These are phyloP conservation scores for Ceratobasidium sp. DNA, from an alignment of 1,284 basidiomycete genomes.

Conservation along the genomic window DNA sequence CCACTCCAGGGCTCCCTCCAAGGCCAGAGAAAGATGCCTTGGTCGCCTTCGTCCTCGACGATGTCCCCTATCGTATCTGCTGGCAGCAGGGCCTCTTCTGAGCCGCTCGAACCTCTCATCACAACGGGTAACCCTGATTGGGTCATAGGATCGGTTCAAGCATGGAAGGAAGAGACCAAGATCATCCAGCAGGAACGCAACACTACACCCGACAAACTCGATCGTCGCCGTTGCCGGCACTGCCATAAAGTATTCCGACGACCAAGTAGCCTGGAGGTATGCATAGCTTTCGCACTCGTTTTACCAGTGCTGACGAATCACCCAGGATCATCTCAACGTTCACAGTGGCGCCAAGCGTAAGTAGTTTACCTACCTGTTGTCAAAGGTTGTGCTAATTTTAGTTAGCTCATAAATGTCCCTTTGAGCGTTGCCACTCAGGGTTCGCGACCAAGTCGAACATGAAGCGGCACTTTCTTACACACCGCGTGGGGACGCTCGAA, in stretches of 20 bases:
- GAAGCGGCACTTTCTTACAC: slow-evolving; percentile 37
- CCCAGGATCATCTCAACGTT: slow-evolving; percentile 35
- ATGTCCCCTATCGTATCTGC: slow-evolving; percentile 27
- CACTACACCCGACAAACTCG: too few relatives aligned
- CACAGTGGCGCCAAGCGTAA: slow-evolving; percentile 36
- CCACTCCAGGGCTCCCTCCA: background rate
- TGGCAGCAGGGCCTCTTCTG: slow-evolving; percentile 12
- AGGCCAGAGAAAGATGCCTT: background rate
- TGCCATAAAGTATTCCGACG: slow-evolving; percentile 35
- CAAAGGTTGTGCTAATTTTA: background rate
- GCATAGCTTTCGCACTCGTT: background rate
- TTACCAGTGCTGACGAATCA: background rate
- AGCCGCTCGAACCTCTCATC: background rate
- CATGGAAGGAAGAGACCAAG: slow-evolving; percentile 27
- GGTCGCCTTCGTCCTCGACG: slow-evolving; percentile 5
- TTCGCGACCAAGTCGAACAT: slow-evolving; percentile 44
- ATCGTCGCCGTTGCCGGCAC: slow-evolving; percentile 30
- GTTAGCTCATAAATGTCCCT: slow-evolving; percentile 35
- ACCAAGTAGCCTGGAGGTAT: slow-evolving; percentile 29
- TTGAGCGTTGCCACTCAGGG: slow-evolving; percentile 15
- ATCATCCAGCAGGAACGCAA: slow-evolving; percentile 6
- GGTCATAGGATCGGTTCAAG: background rate
- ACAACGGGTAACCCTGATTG: background rate
- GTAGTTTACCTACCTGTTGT: background rate
- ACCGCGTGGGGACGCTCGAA: slow-evolving; percentile 28